phyloP scores from a whole-genome alignment of 2,329 filamentous ascomycete genomes.

The Magnaporthiopsis incrustans region DNA sequence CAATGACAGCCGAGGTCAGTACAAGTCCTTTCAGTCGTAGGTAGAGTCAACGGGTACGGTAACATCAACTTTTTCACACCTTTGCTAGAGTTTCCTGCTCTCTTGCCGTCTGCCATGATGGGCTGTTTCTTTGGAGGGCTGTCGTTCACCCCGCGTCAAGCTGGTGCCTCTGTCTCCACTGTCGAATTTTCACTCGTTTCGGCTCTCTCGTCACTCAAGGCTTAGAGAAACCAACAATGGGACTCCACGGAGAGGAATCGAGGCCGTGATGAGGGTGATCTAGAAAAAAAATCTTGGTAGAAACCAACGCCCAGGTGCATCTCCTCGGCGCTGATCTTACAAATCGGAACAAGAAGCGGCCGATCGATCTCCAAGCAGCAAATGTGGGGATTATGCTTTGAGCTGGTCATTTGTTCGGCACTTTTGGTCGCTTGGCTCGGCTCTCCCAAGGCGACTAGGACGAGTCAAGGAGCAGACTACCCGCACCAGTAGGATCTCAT shows the following conservation, averaged over 20 bases:
- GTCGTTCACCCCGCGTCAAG: neutral
- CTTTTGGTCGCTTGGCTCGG: neutral
- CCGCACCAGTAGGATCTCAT: neutral
- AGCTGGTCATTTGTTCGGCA: neutral
- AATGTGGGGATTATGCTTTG: neutral
- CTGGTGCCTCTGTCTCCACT: neutral
- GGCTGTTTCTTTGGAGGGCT: neutral
- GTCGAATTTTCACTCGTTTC: neutral
- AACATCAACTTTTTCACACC: slow-evolving; percentile 13
- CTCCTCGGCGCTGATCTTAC: neutral
- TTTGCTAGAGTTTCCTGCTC: slow-evolving; percentile 22
- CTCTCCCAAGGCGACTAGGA: neutral
- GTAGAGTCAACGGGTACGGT: neutral
- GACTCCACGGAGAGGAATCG: neutral
- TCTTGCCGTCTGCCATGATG: slow-evolving; percentile 24
- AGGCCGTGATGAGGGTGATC: neutral
- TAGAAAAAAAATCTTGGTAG: too few relatives aligned
- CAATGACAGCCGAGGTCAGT: neutral
- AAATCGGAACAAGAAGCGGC: neutral
- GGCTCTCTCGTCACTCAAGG: neutral
- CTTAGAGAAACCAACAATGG: neutral
- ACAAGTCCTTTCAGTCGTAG: neutral
- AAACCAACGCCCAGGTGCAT: too few relatives aligned
- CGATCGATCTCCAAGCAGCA: neutral
- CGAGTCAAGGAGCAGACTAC: neutral